These are phyloP conservation scores for Drechslerella stenobrocha DNA, from an alignment of 2,329 filamentous ascomycete species.

Conservation along the genomic window DNA sequence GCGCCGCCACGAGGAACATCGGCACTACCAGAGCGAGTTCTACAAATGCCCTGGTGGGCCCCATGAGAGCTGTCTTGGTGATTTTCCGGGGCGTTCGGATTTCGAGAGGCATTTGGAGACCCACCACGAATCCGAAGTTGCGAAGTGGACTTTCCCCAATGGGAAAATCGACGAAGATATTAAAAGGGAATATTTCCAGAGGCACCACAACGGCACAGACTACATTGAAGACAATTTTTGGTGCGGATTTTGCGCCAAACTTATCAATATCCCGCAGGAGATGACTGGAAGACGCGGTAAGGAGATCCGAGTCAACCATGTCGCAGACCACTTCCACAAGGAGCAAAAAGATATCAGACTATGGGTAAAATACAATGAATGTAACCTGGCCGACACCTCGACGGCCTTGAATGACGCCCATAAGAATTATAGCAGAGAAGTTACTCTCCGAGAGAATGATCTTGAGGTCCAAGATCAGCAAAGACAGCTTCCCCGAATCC, in stretches of 20 bases:
- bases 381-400: conserved; percentile 18
- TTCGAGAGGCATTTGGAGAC: conserved; percentile 67
- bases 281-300: conserved; percentile 62
- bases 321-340: conserved; percentile 67
- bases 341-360: conserved; percentile 42
- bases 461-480: conserved; percentile 21
- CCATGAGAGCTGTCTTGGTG: conserved; percentile 14
- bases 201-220: conserved; percentile 67
- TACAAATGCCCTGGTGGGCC: conserved; percentile 68
- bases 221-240: conserved; percentile 69
- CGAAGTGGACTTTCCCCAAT: conserved; percentile 33
- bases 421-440: conserved; percentile 16
- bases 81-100: conserved; percentile 25
- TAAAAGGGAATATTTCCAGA: conserved; percentile 59
- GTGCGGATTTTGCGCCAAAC: conserved; percentile 77
- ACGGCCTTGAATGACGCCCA: conserved; percentile 21
- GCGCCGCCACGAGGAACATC: conserved; percentile 84
- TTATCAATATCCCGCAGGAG: conserved; percentile 62
- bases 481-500: conserved; percentile 27
- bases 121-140: conserved; percentile 57
- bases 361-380: conserved; percentile 38
- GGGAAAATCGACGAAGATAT: conserved; percentile 52
- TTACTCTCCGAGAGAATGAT: conserved; percentile 20
- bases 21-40: conserved; percentile 71
- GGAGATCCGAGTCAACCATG: conserved; percentile 68